phyloP scores from a whole-genome alignment of 148 eudicot genomes.

The Amaranthus cruentus region DNA sequence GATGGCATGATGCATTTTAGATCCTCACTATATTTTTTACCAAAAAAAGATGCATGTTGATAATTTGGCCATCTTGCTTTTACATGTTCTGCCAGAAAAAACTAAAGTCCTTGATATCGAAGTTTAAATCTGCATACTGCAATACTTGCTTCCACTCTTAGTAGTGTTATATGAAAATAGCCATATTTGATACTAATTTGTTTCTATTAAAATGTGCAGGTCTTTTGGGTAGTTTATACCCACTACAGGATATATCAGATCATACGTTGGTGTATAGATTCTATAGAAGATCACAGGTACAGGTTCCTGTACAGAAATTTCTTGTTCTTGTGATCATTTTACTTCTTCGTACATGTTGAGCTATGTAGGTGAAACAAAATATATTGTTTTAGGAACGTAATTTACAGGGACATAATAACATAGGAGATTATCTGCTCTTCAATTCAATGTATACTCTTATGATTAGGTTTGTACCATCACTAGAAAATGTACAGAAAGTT shows the following conservation, averaged over 20 bases:
- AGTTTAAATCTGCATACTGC: not conserved
- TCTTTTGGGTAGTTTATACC: not conserved
- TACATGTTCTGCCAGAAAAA: not conserved
- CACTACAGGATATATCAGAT: conserved; percentile 1
- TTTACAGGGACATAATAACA: not conserved
- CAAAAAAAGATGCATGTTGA: not conserved
- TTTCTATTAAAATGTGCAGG: not conserved
- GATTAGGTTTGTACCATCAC: conserved; percentile 13
- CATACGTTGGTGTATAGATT: not conserved
- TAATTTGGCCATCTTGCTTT: not conserved
- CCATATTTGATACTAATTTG: not conserved
- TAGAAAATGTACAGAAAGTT: conserved; percentile 16
- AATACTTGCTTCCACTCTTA: no score
- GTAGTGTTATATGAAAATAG: not conserved
- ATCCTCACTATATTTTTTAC: no score
- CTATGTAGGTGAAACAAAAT: conserved; percentile 5
- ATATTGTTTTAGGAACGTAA: not conserved
- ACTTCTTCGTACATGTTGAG: not conserved
- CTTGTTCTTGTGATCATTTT: conserved; percentile 1
- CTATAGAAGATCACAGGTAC: conserved; percentile 1
- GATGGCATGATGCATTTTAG: not conserved
- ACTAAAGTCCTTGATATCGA: not conserved
- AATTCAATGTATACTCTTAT: not conserved
- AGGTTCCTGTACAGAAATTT: conserved; percentile 7
- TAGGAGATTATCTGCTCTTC: conserved; percentile 2